Evolutionary conservation across 441 rosid genomes (phyloP), one percentile per base, ranked within the genome.

Genomic region (Manihot esculenta): DNA sequence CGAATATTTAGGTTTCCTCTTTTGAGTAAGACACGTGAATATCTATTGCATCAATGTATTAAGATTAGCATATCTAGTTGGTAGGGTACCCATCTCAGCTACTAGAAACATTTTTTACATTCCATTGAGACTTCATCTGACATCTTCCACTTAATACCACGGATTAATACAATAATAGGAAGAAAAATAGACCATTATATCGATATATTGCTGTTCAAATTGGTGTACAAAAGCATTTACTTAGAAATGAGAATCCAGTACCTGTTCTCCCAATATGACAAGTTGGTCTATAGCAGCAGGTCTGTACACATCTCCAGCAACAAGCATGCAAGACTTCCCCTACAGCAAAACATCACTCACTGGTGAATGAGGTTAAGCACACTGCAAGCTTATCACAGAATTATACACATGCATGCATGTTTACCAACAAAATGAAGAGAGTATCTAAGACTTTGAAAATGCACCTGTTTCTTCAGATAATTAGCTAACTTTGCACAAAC

Each of bases 211-310:
- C 58, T 60, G 50, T 66, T 45, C 50, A 51, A 66, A 48, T 68
- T 17, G 13, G 27, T 35, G 35, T 51, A 71, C 42, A 30, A 41
- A 66, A 66, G 55, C 33, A 55, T 56, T 60, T 65, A 70, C 44
- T n/a, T 66, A 58, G 33, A 26, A 74, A 74, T 47, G 72, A 71
- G 70, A 85, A 38, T 54, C 60, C 12, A 56, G 62, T 86, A 91
- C 99, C 97, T 88, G 96, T 81, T 91, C 83, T 51, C 98, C 99
- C 86, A 95, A 82, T 79, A 93, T 95, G 66, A 90, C 91, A 64
- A 93, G 98, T 83, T 95, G 99, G 76, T 95, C 99, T 68, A 92
- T 91, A 62, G 99, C 99, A 58, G 97, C 98, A 71, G 99, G 99
- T 77, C 99, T 88, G 78, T 95, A 93, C 45, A 95, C 97, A 84